Evolutionary conservation across 352 stramenopile genomes (phyloP).

Genomic region (Pythium coloratum): DNA sequence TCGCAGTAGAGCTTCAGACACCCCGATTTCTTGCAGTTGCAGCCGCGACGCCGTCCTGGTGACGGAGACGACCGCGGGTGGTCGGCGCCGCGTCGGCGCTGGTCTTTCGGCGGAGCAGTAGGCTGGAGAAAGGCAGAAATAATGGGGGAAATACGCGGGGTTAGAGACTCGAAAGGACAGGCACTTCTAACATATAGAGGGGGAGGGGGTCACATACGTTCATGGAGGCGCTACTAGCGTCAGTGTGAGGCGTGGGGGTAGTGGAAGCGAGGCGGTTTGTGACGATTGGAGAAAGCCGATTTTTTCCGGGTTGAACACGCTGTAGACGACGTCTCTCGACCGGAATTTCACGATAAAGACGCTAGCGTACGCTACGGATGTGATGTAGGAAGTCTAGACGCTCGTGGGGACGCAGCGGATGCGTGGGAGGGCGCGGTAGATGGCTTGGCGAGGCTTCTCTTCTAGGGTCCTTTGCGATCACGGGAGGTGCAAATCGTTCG

Average conservation of each 20-base stretch:
- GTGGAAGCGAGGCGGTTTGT: background rate
- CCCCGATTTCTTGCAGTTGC: conserved; percentile 96
- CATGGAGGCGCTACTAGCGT: background rate
- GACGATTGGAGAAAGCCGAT: background rate
- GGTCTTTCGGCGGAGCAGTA: background rate
- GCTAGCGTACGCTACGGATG: background rate
- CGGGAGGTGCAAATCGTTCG: conserved; percentile 9
- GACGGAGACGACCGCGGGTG: conserved; percentile 16
- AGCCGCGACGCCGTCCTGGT: conserved; percentile 52
- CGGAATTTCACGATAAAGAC: conserved; percentile 6
- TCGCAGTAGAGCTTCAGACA: conserved; percentile 95
- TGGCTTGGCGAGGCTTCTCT: background rate
- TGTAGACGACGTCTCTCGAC: background rate
- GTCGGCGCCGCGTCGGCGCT: background rate
- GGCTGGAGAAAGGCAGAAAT: background rate
- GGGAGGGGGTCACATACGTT: background rate
- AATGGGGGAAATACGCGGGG: background rate
- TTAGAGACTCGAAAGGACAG: no score
- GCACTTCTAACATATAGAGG: background rate
- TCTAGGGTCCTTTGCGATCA: background rate
- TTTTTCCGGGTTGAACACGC: background rate
- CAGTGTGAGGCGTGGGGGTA: background rate
- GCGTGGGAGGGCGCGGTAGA: background rate
- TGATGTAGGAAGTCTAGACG: background rate
- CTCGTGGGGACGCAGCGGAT: background rate